phyloP scores from a whole-genome alignment of 2,329 filamentous ascomycete species.

The Epichloe bromicola region DNA sequence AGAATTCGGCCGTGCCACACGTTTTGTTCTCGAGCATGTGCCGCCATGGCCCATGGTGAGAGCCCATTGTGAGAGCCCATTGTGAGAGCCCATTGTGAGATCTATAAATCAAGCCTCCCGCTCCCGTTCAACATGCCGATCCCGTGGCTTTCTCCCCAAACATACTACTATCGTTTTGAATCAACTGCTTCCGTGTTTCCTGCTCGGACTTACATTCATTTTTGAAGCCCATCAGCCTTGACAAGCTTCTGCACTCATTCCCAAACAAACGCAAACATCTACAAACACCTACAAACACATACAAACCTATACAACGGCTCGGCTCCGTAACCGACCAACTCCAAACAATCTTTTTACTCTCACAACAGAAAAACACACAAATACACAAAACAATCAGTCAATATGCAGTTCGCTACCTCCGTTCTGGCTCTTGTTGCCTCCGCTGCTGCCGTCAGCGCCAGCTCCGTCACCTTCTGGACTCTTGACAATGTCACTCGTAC shows the following conservation, averaged over 20 bases:
- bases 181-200: conserved; percentile 1
- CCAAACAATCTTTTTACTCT: conserved; percentile 8
- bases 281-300: neutral
- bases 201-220: conserved; percentile 15
- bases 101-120: conserved; percentile 5
- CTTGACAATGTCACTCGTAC: conserved; percentile 38
- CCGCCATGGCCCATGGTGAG: neutral
- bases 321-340: conserved; percentile 4
- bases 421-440: conserved; percentile 30
- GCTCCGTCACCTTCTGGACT: conserved; percentile 45
- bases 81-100: neutral
- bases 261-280: neutral
- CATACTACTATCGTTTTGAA: neutral
- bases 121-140: neutral
- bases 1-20: neutral
- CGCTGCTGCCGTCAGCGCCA: conserved; percentile 29
- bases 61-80: neutral
- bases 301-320: neutral
- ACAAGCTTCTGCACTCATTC: conserved; percentile 4
- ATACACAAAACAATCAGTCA: conserved; percentile 16
- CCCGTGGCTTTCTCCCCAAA: neutral
- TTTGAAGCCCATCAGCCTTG: conserved; percentile 10
- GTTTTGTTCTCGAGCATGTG: neutral
- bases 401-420: conserved; percentile 40
- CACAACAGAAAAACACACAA: conserved; percentile 1